Conservation (phyloP, 495 filamentous ascomycete genomes). For the Wilcoxina mikolae region DNA sequence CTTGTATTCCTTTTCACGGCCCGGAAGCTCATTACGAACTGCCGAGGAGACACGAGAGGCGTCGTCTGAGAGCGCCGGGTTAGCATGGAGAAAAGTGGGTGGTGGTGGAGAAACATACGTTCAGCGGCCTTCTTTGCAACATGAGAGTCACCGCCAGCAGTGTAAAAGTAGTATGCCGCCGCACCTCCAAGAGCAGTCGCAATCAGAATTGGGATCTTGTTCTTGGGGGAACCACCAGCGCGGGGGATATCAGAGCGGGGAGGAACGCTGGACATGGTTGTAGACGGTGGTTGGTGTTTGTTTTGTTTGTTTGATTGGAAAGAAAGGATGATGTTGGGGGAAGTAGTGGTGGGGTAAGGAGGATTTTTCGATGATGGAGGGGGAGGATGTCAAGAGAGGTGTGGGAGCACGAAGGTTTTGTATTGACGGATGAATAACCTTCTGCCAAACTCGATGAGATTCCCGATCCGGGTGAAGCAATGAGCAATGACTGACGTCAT, state of each 20-base stretch:
- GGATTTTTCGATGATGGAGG: conserved; percentile 7
- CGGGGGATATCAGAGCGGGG: conserved; percentile 10
- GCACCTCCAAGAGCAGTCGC: conserved; percentile 33
- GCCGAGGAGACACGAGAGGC: conserved; percentile 47
- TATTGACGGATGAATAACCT: too few species aligned
- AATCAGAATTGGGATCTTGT: conserved; percentile 43
- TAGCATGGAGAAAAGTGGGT: background rate
- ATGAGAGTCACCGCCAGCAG: conserved; percentile 67
- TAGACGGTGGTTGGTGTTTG: conserved; percentile 19
- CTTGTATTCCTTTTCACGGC: conserved; percentile 35
- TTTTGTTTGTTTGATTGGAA: conserved; percentile 1
- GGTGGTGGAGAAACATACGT: conserved; percentile 43
- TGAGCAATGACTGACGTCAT: background rate
- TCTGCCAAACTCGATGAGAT: too few species aligned
- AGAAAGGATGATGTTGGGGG: conserved; percentile 13
- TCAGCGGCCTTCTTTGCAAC: conserved; percentile 69
- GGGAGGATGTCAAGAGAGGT: conserved; percentile 12
- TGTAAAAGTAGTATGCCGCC: conserved; percentile 81
- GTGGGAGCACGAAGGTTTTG: conserved; percentile 1
- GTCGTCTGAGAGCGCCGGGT: conserved; percentile 38
- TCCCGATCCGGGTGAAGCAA: background rate
- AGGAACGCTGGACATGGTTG: too few species aligned
- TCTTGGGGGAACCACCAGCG: conserved; percentile 33
- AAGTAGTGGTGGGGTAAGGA: conserved; percentile 5
- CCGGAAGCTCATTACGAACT: conserved; percentile 47